Conservation (phyloP, 352 stramenopile species). For the Pseudoperonospora humuli region DNA sequence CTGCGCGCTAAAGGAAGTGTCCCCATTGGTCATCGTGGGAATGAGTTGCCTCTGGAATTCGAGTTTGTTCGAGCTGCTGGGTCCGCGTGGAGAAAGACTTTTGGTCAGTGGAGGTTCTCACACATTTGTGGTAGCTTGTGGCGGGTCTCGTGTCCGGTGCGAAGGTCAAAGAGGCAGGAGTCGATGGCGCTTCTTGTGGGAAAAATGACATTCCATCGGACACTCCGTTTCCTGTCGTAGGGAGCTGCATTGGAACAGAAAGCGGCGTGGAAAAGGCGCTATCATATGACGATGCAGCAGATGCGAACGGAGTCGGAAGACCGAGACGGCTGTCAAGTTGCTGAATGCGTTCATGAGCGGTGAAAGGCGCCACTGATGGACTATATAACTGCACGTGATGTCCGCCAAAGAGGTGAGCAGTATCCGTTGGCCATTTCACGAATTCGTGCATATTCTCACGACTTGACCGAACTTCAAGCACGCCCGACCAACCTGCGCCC, state of each 20-base stretch:
- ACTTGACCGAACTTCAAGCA: conserved; percentile 50
- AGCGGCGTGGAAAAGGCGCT: not conserved
- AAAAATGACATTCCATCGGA: too few species aligned
- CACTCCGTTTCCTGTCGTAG: too few species aligned
- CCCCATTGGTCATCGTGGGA: conserved; percentile 12
- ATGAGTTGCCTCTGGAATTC: conserved; percentile 8
- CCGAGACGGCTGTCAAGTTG: too few species aligned
- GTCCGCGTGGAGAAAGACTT: conserved; percentile 9
- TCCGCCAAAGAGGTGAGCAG: conserved; percentile 32
- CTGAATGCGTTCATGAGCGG: too few species aligned
- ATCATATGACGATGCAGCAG: too few species aligned
- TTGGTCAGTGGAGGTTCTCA: conserved; percentile 6
- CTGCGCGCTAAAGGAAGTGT: conserved; percentile 14
- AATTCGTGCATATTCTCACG: conserved; percentile 36
- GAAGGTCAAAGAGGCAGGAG: too few species aligned
- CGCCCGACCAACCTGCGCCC: conserved; percentile 22
- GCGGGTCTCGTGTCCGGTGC: too few species aligned
- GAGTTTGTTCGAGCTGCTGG: conserved; percentile 15
- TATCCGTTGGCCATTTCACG: conserved; percentile 29
- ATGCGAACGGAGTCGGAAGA: too few species aligned
- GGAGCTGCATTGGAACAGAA: too few species aligned
- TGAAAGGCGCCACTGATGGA: not conserved
- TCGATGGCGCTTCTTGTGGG: too few species aligned
- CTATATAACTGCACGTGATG: conserved; percentile 18
- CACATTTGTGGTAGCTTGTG: conserved; percentile 16